Conservation (phyloP, 2,329 filamentous ascomycete genomes). For the Scortechinia acanthostroma region DNA sequence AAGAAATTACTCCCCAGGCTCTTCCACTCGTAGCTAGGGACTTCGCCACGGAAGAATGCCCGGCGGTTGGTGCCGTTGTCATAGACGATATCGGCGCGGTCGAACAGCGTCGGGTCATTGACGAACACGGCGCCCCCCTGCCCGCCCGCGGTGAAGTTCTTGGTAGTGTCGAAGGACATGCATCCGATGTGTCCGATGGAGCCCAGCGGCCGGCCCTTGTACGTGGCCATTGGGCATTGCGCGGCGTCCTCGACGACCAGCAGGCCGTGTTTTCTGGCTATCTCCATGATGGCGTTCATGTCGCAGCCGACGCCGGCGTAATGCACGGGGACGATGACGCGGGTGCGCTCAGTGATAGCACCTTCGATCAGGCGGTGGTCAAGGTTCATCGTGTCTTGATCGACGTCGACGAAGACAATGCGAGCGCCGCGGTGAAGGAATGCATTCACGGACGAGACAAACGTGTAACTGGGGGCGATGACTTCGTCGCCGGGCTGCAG, state of each 20-base stretch:
- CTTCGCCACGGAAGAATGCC: neutral
- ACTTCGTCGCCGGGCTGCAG: constrained; percentile 5
- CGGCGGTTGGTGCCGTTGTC: neutral
- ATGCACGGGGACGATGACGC: constrained; percentile 4
- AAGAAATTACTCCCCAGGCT: constrained; percentile 2
- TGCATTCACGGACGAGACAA: constrained; percentile 4
- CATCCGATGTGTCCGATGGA: constrained; percentile 4
- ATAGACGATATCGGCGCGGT: neutral
- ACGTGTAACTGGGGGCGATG: constrained; percentile 4
- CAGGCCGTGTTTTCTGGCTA: neutral
- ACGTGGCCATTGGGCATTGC: neutral
- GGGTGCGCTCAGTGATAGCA: neutral
- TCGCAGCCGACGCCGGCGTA: constrained; percentile 4
- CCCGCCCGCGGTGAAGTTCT: constrained; percentile 4
- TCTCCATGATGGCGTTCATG: constrained; percentile 4
- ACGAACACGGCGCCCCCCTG: neutral
- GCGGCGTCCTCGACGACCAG: constrained; percentile 4
- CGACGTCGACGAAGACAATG: constrained; percentile 2
- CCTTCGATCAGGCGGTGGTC: neutral
- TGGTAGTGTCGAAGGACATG: constrained; percentile 4
- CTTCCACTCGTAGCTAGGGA: constrained; percentile 2
- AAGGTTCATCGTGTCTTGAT: constrained; percentile 3
- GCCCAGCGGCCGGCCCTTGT: constrained; percentile 3
- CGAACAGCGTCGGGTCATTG: neutral
- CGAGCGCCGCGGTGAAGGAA: constrained; percentile 3